phyloP scores from a whole-genome alignment of 176 grass and related monocot genomes.

The Hsuehochloa calcarea region DNA sequence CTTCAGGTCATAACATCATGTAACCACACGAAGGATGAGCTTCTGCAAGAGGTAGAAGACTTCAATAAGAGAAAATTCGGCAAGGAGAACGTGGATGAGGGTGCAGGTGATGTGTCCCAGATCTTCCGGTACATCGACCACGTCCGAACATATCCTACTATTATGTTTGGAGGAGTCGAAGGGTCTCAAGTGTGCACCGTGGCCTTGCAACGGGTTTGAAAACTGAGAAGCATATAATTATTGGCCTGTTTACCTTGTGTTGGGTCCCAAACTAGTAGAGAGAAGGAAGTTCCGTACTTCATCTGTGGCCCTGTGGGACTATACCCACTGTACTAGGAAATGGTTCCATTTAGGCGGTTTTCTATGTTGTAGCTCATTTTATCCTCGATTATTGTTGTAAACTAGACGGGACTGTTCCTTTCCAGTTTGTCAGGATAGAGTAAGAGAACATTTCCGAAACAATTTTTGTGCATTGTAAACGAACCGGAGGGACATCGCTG shows the following conservation, averaged over 20 bases:
- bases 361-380: not conserved
- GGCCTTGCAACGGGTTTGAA: conserved; percentile 56
- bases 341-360: not conserved
- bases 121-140: conserved; percentile 81
- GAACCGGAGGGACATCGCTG: not conserved
- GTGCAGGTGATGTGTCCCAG: not conserved
- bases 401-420: not conserved
- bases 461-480: conserved; percentile 17
- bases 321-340: not conserved
- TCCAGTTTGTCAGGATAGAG: not conserved
- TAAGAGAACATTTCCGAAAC: not conserved
- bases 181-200: conserved; percentile 87
- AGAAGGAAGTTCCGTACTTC: not conserved
- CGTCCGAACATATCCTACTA: conserved; percentile 75
- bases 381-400: conserved; percentile 12
- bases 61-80: conserved; percentile 50
- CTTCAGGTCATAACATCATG: conserved; percentile 86
- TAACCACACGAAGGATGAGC: conserved; percentile 84
- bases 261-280: not conserved
- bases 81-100: conserved; percentile 29
- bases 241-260: not conserved
- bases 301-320: not conserved
- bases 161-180: conserved; percentile 80
- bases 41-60: conserved; percentile 77
- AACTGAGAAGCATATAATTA: not conserved